Percentiles rank a stretch among this genome's conserved stretches.
Evolutionary conservation across 495 filamentous ascomycete genomes (phyloP).

Genomic region (Hypoxylon perforatum): DNA sequence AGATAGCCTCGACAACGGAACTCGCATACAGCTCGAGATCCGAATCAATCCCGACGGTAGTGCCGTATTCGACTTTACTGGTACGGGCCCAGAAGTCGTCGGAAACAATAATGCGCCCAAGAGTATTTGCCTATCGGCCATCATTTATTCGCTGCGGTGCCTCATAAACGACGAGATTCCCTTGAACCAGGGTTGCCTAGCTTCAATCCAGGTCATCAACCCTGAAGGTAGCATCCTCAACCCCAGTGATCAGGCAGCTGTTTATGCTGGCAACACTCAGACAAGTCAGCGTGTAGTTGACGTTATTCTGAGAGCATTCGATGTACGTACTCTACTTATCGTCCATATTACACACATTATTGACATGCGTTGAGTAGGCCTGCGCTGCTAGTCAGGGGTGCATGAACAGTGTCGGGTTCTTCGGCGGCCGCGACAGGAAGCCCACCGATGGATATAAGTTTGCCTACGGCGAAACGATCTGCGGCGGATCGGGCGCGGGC

Average conservation of each 20-base stretch:
- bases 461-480: slow-evolving; percentile 78
- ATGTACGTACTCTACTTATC: slow-evolving; percentile 13
- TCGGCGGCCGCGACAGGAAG: slow-evolving; percentile 46
- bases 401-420: slow-evolving; percentile 40
- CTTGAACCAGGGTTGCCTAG: slow-evolving; percentile 44
- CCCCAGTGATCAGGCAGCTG: slow-evolving; percentile 39
- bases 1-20: slow-evolving; percentile 51
- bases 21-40: slow-evolving; percentile 45
- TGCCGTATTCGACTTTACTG: slow-evolving; percentile 50
- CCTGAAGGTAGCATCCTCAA: slow-evolving; percentile 41
- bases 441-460: slow-evolving; percentile 54
- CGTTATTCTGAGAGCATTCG: slow-evolving; percentile 42
- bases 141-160: slow-evolving; percentile 40
- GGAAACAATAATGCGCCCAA: slow-evolving; percentile 44
- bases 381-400: slow-evolving; percentile 43
- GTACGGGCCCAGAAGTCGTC: slow-evolving; percentile 45
- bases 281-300: slow-evolving; percentile 45
- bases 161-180: slow-evolving; percentile 44
- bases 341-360: neutral
- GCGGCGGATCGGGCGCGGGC: slow-evolving; percentile 74
- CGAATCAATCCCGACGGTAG: slow-evolving; percentile 44
- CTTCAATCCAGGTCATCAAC: slow-evolving; percentile 34
- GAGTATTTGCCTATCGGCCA: slow-evolving; percentile 37
- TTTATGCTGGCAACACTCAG: slow-evolving; percentile 37
- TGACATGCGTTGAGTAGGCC: slow-evolving; percentile 19